Evolutionary conservation across 345 rosid genomes (phyloP).

Genomic region (Euphorbia peplus): DNA sequence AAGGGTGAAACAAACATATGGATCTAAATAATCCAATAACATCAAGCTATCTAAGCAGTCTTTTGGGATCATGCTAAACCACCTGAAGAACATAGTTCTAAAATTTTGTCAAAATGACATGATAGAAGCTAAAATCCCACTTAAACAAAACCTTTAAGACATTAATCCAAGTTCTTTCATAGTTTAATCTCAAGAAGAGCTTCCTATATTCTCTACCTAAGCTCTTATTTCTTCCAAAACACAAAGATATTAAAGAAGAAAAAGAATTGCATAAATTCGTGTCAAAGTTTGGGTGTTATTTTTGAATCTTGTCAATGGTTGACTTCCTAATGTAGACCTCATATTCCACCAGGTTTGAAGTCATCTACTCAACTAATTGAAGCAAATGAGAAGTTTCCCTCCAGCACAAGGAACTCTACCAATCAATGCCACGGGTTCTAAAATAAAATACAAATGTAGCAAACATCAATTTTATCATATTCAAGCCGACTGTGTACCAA

Average conservation of each 20-base stretch:
- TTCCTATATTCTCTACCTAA: not conserved
- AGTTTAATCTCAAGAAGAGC: not conserved
- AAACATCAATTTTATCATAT: not conserved
- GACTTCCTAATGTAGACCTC: too few species aligned
- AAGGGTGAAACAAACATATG: not conserved
- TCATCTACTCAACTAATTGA: not conserved
- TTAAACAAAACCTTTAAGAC: too few species aligned
- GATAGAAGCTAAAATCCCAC: not conserved
- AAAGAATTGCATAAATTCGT: too few species aligned
- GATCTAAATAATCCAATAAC: conserved; percentile 15
- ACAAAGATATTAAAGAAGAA: not conserved
- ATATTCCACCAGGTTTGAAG: not conserved
- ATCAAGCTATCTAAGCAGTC: conserved; percentile 31
- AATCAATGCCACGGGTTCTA: not conserved
- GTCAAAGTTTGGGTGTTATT: not conserved
- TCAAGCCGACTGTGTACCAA: not conserved
- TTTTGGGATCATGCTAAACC: conserved; percentile 22
- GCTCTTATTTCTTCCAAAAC: not conserved
- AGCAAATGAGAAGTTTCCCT: not conserved
- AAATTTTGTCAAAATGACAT: not conserved
- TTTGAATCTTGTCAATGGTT: not conserved
- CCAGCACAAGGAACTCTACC: not conserved
- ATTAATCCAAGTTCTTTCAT: not conserved
- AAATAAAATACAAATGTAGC: not conserved
- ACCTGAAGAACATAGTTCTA: not conserved